phyloP scores from a whole-genome alignment of 768 basidiomycete species.

The Candolleomyces eurysporus region DNA sequence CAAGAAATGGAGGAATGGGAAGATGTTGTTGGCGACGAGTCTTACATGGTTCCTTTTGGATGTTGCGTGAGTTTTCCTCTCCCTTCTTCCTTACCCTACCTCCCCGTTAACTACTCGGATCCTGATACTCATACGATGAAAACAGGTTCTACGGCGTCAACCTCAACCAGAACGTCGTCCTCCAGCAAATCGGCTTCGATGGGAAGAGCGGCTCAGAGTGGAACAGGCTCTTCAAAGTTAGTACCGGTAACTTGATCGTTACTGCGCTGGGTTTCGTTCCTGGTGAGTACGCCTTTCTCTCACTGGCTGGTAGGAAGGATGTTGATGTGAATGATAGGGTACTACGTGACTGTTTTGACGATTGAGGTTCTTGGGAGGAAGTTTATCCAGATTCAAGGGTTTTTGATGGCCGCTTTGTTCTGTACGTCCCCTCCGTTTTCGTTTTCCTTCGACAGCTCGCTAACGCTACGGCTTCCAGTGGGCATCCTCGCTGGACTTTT shows the following conservation, averaged over 20 bases:
- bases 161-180: constrained; percentile 73
- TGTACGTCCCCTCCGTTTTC: constrained; percentile 33
- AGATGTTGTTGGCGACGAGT: constrained; percentile 65
- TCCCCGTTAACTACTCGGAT: background rate
- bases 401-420: constrained; percentile 68
- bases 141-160: constrained; percentile 72
- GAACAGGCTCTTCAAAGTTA: constrained; percentile 65
- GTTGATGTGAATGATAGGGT: constrained; percentile 38
- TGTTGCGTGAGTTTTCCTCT: constrained; percentile 44
- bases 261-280: constrained; percentile 77
- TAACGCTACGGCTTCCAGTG: constrained; percentile 34
- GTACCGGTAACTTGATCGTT: constrained; percentile 68
- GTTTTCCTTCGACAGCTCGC: background rate
- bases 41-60: constrained; percentile 76
- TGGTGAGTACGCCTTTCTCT: constrained; percentile 31
- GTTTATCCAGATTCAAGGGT: constrained; percentile 73
- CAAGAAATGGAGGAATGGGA: constrained; percentile 68
- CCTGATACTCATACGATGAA: background rate
- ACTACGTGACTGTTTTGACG: constrained; percentile 65
- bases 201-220: constrained; percentile 56
- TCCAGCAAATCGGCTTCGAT: constrained; percentile 68
- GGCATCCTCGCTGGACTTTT: constrained; percentile 70
- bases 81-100: background rate
- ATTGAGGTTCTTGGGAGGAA: constrained; percentile 76
- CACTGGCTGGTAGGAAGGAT: background rate